Conservation (phyloP, 306 rosid genomes). For the Neltuma alba region DNA sequence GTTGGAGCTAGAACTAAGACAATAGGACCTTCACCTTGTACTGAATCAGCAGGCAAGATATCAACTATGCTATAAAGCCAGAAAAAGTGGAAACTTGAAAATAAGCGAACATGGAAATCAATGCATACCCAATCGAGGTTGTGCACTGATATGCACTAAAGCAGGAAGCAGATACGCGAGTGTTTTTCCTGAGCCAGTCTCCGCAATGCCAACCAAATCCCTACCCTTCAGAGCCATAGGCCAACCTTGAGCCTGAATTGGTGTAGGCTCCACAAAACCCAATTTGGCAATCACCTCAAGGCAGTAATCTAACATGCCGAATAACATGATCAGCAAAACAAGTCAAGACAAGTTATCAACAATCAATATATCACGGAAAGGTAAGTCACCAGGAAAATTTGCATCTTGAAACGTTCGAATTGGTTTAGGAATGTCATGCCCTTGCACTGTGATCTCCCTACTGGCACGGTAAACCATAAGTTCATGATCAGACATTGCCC, state of each 20-base stretch:
- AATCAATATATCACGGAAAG: slow-evolving; percentile 21
- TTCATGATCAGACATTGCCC: slow-evolving; percentile 78
- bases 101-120: neutral
- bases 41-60: slow-evolving; percentile 49
- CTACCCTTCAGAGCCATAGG: slow-evolving; percentile 98
- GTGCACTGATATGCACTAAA: slow-evolving; percentile 88
- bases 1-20: slow-evolving; percentile 90
- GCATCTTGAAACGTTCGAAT: slow-evolving; percentile 75
- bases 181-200: slow-evolving; percentile 98
- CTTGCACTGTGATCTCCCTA: slow-evolving; percentile 84
- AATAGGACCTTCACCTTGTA: slow-evolving; percentile 84
- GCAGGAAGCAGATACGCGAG: slow-evolving; percentile 89
- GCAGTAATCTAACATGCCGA: slow-evolving; percentile 63
- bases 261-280: slow-evolving; percentile 96
- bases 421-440: slow-evolving; percentile 84
- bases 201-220: slow-evolving; percentile 95
- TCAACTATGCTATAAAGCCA: slow-evolving; percentile 12
- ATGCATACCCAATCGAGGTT: slow-evolving; percentile 78
- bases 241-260: slow-evolving; percentile 99
- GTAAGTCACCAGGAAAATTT: slow-evolving; percentile 71
- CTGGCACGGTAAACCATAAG: slow-evolving; percentile 57
- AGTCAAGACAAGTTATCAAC: slow-evolving; percentile 7
- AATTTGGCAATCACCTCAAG: slow-evolving; percentile 82
- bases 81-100: neutral
- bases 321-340: slow-evolving; percentile 29